A percentile compares a stretch with the other conserved stretches of the same genome.
phyloP scores from a whole-genome alignment of 2,329 filamentous ascomycete genomes.

The Acrodontium crateriforme region DNA sequence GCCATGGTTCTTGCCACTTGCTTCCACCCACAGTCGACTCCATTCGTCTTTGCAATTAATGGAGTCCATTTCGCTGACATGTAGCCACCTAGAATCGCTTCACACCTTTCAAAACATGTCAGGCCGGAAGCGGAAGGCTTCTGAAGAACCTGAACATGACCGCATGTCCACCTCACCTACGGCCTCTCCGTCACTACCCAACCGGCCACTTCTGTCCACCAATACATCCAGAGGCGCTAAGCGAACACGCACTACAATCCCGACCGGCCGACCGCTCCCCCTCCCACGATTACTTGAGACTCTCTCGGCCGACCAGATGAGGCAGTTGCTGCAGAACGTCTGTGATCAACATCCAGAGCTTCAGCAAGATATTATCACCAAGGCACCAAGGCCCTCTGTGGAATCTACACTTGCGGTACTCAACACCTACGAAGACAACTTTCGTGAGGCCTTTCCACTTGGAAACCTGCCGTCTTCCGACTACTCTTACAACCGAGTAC shows the following conservation, averaged over 20 bases:
- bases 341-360: slow-evolving; percentile 83
- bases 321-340: slow-evolving; percentile 75
- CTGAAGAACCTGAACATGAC: slow-evolving; percentile 50
- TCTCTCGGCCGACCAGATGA: slow-evolving; percentile 70
- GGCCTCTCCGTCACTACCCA: slow-evolving; percentile 62
- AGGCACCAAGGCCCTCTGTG: slow-evolving; percentile 78
- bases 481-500: slow-evolving; percentile 89
- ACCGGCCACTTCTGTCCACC: slow-evolving; percentile 44
- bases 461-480: slow-evolving; percentile 75
- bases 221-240: slow-evolving; percentile 52
- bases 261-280: slow-evolving; percentile 46
- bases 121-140: slow-evolving; percentile 74
- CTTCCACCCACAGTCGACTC: no score
- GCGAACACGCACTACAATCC: slow-evolving; percentile 53
- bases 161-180: slow-evolving; percentile 86
- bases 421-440: slow-evolving; percentile 61
- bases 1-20: no score
- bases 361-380: slow-evolving; percentile 66
- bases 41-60: no score
- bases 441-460: slow-evolving; percentile 70
- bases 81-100: not conserved
- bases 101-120: slow-evolving; percentile 15
- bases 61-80: no score
- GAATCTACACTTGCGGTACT: slow-evolving; percentile 68
- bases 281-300: slow-evolving; percentile 81